Evolutionary conservation across 2,329 filamentous ascomycete genomes (phyloP).

Genomic region (Neofusicoccum sp.): DNA sequence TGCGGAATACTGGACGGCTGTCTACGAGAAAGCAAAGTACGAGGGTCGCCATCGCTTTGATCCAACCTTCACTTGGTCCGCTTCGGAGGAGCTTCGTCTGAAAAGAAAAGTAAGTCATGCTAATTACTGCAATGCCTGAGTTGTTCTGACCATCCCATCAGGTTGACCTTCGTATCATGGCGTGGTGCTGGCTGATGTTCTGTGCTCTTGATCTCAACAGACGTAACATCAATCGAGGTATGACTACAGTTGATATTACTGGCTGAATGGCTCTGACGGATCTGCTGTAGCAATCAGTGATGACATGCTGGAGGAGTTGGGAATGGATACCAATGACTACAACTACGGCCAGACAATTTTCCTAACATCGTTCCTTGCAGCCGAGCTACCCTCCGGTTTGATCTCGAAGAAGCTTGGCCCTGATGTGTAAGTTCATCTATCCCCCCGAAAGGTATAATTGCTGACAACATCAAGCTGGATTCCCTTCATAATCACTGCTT

Average conservation of each 20-base stretch:
- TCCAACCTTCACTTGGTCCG: slow-evolving; percentile 46
- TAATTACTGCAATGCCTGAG: slow-evolving; percentile 22
- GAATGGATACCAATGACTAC: slow-evolving; percentile 34
- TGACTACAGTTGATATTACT: slow-evolving; percentile 27
- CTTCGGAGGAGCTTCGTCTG: slow-evolving; percentile 28
- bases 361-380: slow-evolving; percentile 28
- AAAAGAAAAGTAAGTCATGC: slow-evolving; percentile 43
- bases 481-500: slow-evolving; percentile 21
- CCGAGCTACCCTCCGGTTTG: slow-evolving; percentile 6
- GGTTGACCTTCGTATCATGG: slow-evolving; percentile 29
- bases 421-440: not conserved
- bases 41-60: slow-evolving; percentile 55
- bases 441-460: not conserved
- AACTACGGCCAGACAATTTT: slow-evolving; percentile 33
- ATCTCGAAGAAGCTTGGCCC: slow-evolving; percentile 10
- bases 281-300: slow-evolving; percentile 5
- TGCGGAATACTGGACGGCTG: slow-evolving; percentile 55
- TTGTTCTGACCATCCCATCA: slow-evolving; percentile 3
- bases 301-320: slow-evolving; percentile 29
- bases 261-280: slow-evolving; percentile 3
- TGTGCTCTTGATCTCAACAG: slow-evolving; percentile 31
- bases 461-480: not conserved
- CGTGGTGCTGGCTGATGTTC: slow-evolving; percentile 33
- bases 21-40: slow-evolving; percentile 59
- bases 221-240: slow-evolving; percentile 32